phyloP scores from a whole-genome alignment of 306 rosid genomes.

The Vigna nakashimae region DNA sequence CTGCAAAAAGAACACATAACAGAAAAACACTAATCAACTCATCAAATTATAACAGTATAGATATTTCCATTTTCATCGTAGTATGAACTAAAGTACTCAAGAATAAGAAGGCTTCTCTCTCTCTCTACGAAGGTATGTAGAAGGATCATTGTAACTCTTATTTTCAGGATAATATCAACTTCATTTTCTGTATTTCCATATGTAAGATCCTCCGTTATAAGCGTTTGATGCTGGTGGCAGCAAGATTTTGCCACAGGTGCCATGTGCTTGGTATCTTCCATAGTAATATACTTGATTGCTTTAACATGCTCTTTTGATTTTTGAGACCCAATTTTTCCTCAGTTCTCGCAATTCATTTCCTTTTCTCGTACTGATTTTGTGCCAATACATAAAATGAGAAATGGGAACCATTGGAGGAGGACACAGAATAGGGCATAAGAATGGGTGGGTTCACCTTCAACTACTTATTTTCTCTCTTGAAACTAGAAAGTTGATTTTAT shows the following conservation, averaged over 20 bases:
- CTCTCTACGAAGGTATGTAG: no score
- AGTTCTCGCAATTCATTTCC: neutral
- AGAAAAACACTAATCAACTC: neutral
- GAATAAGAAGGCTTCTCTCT: no score
- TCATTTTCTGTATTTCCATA: conserved; percentile 34
- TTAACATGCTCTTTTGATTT: conserved; percentile 9
- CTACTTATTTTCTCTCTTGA: neutral
- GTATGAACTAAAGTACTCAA: no score
- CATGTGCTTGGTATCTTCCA: conserved; percentile 27
- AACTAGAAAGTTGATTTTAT: no score
- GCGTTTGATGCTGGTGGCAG: conserved; percentile 14
- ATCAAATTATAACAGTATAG: neutral
- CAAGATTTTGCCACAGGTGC: conserved; percentile 28
- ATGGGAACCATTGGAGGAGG: conserved; percentile 20
- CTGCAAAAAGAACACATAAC: neutral
- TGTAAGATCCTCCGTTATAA: conserved; percentile 38
- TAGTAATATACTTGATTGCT: conserved; percentile 21
- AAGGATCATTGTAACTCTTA: no score
- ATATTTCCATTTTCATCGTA: no score
- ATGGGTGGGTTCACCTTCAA: conserved; percentile 23
- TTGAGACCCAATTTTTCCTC: conserved; percentile 26
- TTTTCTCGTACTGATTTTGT: neutral
- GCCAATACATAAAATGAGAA: conserved; percentile 8
- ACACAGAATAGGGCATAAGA: conserved; percentile 4
- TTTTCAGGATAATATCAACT: neutral